A percentile compares a stretch with the other conserved stretches of the same genome.
Conservation (phyloP, 2,329 filamentous ascomycete genomes). For the Alternaria arborescens region DNA sequence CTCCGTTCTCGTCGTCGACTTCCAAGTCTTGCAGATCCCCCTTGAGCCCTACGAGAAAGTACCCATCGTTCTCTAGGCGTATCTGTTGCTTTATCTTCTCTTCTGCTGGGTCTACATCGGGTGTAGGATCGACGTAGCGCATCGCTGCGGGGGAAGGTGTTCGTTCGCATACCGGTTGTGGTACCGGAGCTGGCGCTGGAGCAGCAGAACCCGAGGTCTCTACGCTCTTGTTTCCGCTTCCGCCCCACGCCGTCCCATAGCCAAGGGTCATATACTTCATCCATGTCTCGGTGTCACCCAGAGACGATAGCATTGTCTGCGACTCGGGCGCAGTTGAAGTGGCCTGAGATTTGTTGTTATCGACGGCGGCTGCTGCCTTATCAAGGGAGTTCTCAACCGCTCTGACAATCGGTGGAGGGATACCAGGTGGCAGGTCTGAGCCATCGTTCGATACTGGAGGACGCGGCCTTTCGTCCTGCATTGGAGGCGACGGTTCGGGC, state of each 20-base stretch:
- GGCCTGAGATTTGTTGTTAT: conserved; percentile 24
- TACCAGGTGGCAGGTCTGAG: conserved; percentile 43
- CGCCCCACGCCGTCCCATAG: conserved; percentile 53
- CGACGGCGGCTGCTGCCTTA: conserved; percentile 52
- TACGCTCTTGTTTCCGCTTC: conserved; percentile 35
- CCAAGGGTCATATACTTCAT: conserved; percentile 62
- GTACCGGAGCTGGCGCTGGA: neutral
- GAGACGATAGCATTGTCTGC: conserved; percentile 45
- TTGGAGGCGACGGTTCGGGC: conserved; percentile 8
- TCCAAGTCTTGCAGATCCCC: conserved; percentile 67
- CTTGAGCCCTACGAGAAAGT: conserved; percentile 74
- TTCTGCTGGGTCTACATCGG: conserved; percentile 60
- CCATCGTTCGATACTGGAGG: conserved; percentile 12
- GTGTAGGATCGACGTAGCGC: conserved; percentile 49
- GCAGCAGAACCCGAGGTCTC: conserved; percentile 2
- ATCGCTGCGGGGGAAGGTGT: conserved; percentile 38
- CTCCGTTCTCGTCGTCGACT: conserved; percentile 55
- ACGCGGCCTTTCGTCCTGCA: conserved; percentile 8
- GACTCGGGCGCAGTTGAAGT: conserved; percentile 27
- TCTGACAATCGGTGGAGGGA: conserved; percentile 58
- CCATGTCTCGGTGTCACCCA: conserved; percentile 58
- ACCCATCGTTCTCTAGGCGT: conserved; percentile 56
- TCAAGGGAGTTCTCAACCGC: conserved; percentile 56
- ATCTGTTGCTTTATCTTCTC: conserved; percentile 67
- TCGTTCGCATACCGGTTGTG: conserved; percentile 8